Base-by-base conservation (phyloP, 2,329 filamentous ascomycete species). In the Arthrobotrys musiformis region DNA sequence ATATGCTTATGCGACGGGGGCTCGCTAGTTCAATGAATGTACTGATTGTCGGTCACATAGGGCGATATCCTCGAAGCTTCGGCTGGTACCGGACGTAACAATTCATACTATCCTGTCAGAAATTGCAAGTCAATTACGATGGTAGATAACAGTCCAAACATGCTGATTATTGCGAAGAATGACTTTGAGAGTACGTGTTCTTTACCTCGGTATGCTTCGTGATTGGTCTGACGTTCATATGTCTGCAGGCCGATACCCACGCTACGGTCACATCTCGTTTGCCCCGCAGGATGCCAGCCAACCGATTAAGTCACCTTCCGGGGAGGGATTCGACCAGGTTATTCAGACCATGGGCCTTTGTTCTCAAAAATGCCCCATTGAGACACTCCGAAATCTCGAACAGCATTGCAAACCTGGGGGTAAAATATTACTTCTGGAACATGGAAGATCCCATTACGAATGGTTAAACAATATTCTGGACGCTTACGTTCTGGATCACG, bases 331-430 rank as follows among this genome's bases (percentile, higher is more conserved):
- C 78, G 68, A 80, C 79, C 61, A 79, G 64, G 54, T 79, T 48
- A 70, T 81, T 30, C 80, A 81, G 58, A 80, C 79, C 15, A 81
- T 81, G 80, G 80, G 80, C 24, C 40, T 81, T 42, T 81, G 80
- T 54, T 81, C 80, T 19, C 80, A 81, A 42, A 77, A 72, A 52
- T 79, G 74, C 24, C 80, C 80, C 26, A 76, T 81, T 44, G 78
- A 78, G 35, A 78, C 80, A 48, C 72, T 81, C 28, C 70, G 69
- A 22, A 79, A 79, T 42, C 73, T 81, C n/a, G 80, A 79, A 30
- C 70, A 72, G 30, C 62, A 69, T 3, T 80, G 79, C 46, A 81
- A 81, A 46, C 63, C 64, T 13, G 70, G 61, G 3, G 80, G 80
- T 22, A 80, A 79, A 68, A 81, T 81, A 37, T 63, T 81, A 26